Conservation (phyloP, 2,329 filamentous ascomycete genomes). For the Ophiostoma novo-ulmi region DNA sequence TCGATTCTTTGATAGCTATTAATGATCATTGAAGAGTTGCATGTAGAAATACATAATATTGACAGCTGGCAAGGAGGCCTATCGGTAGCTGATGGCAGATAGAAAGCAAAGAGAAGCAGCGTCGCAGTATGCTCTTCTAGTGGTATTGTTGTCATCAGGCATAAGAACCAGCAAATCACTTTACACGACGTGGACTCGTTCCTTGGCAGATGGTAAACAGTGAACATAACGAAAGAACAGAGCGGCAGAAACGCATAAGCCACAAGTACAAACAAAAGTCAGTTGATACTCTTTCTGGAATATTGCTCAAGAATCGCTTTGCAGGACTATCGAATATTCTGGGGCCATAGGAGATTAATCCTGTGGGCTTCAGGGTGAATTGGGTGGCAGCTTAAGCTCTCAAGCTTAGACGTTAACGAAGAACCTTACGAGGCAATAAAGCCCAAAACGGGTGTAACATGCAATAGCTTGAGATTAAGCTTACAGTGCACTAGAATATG, state of each 20-base stretch:
- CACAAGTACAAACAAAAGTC: neutral
- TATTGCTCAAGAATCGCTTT: neutral
- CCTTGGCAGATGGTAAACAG: neutral
- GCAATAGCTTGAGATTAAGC: neutral
- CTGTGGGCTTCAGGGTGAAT: conserved; percentile 1
- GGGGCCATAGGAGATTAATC: neutral
- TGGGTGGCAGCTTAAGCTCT: neutral
- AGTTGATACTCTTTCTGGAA: neutral
- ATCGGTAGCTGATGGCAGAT: neutral
- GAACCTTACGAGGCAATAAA: conserved; percentile 6
- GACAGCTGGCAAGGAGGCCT: conserved; percentile 1
- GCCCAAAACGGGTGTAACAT: neutral
- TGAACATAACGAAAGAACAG: neutral
- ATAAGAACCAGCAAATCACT: neutral
- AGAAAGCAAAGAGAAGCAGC: neutral
- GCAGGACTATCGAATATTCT: conserved; percentile 3
- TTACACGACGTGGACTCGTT: neutral
- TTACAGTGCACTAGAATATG: neutral
- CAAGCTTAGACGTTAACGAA: neutral
- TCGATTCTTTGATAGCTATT: neutral
- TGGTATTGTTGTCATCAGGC: neutral
- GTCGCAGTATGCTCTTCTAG: neutral
- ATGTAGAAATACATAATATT: neutral
- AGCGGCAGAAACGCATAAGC: neutral
- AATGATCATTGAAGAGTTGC: neutral